phyloP scores from a whole-genome alignment of 106 monocot species.

The Allium sativum region DNA sequence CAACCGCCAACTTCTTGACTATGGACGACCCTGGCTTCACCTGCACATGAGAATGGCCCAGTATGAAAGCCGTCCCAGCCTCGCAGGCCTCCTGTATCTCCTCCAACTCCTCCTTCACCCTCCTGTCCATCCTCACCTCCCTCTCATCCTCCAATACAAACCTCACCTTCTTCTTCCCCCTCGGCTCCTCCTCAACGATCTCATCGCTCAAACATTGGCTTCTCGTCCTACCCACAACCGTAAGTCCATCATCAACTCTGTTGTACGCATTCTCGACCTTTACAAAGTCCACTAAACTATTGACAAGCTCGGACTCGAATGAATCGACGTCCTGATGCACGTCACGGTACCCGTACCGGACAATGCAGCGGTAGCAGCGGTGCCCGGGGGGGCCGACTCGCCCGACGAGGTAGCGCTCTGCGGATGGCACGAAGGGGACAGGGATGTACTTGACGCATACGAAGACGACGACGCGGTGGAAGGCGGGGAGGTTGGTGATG shows the following conservation, averaged over 20 bases:
- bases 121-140: not conserved
- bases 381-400: slow-evolving; percentile 43
- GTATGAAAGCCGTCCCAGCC: slow-evolving; percentile 54
- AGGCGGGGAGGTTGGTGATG: slow-evolving; percentile 70
- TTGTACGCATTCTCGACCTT: slow-evolving; percentile 12
- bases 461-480: slow-evolving; percentile 55
- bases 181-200: slow-evolving; percentile 2
- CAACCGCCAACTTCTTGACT: slow-evolving; percentile 35
- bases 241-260: not conserved
- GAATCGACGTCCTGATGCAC: slow-evolving; percentile 46
- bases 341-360: slow-evolving; percentile 56
- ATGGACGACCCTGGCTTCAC: slow-evolving; percentile 42
- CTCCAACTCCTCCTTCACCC: slow-evolving; percentile 33
- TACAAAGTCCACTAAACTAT: slow-evolving; percentile 39
- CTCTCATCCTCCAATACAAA: slow-evolving; percentile 21
- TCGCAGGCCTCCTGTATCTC: slow-evolving; percentile 34
- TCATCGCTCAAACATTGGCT: slow-evolving; percentile 13
- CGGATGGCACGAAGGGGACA: slow-evolving; percentile 43
- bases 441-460: slow-evolving; percentile 60
- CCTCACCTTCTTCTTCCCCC: slow-evolving; percentile 24
- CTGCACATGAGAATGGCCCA: slow-evolving; percentile 52
- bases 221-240: slow-evolving; percentile 22
- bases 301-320: slow-evolving; percentile 44
- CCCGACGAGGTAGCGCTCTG: slow-evolving; percentile 51
- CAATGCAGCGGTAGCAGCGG: slow-evolving; percentile 57